Conservation (phyloP, 805 yeast genomes). For the Candida berthetii region DNA sequence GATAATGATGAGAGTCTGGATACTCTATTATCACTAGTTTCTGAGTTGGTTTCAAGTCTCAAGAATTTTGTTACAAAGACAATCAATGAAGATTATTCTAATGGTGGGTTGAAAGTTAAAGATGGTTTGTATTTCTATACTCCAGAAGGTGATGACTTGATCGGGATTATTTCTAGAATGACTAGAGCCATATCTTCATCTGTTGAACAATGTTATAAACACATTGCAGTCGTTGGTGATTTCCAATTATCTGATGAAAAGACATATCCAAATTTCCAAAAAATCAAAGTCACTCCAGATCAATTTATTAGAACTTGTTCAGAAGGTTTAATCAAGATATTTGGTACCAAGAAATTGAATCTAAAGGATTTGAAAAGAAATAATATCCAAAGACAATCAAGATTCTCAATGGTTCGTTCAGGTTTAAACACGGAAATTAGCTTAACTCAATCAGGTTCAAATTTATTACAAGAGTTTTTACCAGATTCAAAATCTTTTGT, state of each 20-base stretch:
- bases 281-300: slow-evolving; percentile 50
- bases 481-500: slow-evolving; percentile 28
- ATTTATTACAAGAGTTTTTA: slow-evolving; percentile 25
- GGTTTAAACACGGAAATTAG: slow-evolving; percentile 13
- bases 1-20: slow-evolving; percentile 41
- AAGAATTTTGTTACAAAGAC: slow-evolving; percentile 55
- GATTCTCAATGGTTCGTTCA: slow-evolving; percentile 29
- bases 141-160: slow-evolving; percentile 60
- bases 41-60: slow-evolving; percentile 59
- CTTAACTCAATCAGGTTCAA: slow-evolving; percentile 22
- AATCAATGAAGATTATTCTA: slow-evolving; percentile 29
- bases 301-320: slow-evolving; percentile 59
- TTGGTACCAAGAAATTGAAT: slow-evolving; percentile 23
- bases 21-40: slow-evolving; percentile 49
- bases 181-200: slow-evolving; percentile 45
- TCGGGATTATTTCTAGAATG: slow-evolving; percentile 55
- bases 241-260: slow-evolving; percentile 54
- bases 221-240: slow-evolving; percentile 57
- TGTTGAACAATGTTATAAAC: slow-evolving; percentile 41
- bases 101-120: slow-evolving; percentile 5
- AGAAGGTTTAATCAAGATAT: slow-evolving; percentile 43
- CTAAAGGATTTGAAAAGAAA: slow-evolving; percentile 13
- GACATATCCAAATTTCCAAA: slow-evolving; percentile 59
- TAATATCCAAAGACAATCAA: slow-evolving; percentile 21
- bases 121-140: slow-evolving; percentile 45